Percentiles rank a stretch among this genome's conserved stretches.
Evolutionary conservation across 345 rosid genomes (phyloP).

Genomic region (Turnera subulata): DNA sequence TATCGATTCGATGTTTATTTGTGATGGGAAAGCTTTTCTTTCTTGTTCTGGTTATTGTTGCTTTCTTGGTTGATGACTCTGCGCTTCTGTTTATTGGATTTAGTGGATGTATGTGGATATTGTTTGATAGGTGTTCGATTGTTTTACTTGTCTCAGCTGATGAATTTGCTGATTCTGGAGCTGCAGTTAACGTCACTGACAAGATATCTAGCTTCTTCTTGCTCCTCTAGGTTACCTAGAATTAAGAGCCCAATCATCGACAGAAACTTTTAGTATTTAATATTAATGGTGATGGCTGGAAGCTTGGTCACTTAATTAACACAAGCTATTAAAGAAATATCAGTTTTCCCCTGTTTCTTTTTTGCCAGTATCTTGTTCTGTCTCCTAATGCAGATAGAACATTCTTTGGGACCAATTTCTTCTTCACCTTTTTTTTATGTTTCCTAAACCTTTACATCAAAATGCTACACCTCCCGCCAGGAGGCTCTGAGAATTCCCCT

Average conservation of each 20-base stretch:
- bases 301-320: neutral
- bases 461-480: too few relatives aligned
- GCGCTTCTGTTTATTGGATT: neutral
- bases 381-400: too few relatives aligned
- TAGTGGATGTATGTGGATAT: neutral
- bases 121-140: neutral
- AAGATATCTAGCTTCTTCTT: neutral
- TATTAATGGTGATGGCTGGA: neutral
- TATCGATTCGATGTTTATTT: neutral
- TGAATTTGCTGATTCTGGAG: neutral
- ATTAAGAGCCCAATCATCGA: neutral
- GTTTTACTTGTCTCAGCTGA: conserved; percentile 1
- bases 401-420: too few relatives aligned
- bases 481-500: too few relatives aligned
- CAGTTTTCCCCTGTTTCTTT: neutral
- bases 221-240: neutral
- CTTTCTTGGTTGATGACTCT: neutral
- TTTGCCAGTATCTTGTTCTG: neutral
- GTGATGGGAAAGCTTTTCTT: neutral
- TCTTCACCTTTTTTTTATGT: too few relatives aligned
- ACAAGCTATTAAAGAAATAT: neutral
- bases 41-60: neutral
- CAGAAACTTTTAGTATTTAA: neutral
- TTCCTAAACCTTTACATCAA: too few relatives aligned
- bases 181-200: neutral